These are phyloP conservation scores for Colletotrichum viniferum DNA, from an alignment of 2,329 filamentous ascomycete species.

Conservation along the genomic window DNA sequence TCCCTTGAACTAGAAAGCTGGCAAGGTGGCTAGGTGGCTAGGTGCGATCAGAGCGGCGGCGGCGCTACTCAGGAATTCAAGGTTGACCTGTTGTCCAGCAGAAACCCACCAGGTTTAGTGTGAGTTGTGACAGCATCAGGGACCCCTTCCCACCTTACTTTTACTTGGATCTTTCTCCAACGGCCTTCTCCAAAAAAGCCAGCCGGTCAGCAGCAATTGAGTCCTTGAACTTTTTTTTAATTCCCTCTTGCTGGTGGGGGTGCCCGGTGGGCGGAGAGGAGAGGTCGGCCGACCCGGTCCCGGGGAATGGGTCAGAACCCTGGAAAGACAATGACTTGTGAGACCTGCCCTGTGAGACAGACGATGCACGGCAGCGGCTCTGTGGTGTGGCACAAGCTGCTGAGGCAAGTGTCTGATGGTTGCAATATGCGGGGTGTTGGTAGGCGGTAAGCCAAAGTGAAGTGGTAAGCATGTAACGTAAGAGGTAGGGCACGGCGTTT, in stretches of 20 bases:
- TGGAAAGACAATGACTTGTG: not conserved
- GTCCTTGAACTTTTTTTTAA: not conserved
- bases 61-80: not conserved
- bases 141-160: not conserved
- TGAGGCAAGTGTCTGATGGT: not conserved
- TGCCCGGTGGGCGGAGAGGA: not conserved
- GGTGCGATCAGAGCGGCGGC: not conserved
- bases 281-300: not conserved
- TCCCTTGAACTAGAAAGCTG: not conserved
- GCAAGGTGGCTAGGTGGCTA: not conserved
- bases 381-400: not conserved
- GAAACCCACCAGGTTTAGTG: constrained; percentile 16
- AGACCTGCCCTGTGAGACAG: not conserved
- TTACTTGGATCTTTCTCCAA: not conserved
- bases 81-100: constrained; percentile 2
- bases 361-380: not conserved
- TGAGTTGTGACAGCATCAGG: constrained; percentile 13
- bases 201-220: not conserved
- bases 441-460: not conserved
- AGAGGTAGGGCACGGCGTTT: not conserved
- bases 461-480: not conserved
- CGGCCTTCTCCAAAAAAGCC: not conserved
- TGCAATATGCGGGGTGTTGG: constrained; percentile 1
- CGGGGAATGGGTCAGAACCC: not conserved
- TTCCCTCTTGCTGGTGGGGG: not conserved